phyloP scores from a whole-genome alignment of 2,329 filamentous ascomycete species.

The Chrysoporthe deuterocubensis region DNA sequence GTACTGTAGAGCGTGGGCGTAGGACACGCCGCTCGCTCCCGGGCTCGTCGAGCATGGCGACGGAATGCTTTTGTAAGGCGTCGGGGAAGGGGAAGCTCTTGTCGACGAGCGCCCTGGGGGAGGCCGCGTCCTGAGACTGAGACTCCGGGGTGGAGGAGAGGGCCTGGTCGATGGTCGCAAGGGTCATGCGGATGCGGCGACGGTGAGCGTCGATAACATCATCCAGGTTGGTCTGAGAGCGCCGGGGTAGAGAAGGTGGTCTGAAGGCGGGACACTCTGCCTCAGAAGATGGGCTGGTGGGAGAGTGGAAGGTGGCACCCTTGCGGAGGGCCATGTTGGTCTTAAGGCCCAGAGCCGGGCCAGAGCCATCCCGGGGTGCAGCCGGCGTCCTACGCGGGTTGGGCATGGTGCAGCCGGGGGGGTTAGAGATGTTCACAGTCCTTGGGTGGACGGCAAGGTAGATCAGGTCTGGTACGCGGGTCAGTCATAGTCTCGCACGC shows the following conservation, averaged over 20 bases:
- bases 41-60: constrained; percentile 51
- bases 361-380: constrained; percentile 48
- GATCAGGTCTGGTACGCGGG: constrained; percentile 21
- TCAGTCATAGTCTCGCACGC: constrained; percentile 29
- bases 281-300: constrained; percentile 42
- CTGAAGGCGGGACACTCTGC: constrained; percentile 45
- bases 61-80: constrained; percentile 60
- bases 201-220: constrained; percentile 72
- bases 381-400: constrained; percentile 47
- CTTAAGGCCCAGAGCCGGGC: constrained; percentile 52
- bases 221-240: constrained; percentile 72
- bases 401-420: constrained; percentile 37
- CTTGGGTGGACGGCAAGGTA: constrained; percentile 22
- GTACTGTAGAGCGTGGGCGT: constrained; percentile 53
- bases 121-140: constrained; percentile 35
- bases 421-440: constrained; percentile 32
- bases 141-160: constrained; percentile 49
- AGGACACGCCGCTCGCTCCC: constrained; percentile 53
- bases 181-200: constrained; percentile 69
- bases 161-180: constrained; percentile 68
- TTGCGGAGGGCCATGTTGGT: constrained; percentile 67
- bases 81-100: constrained; percentile 64
- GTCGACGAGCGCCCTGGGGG: constrained; percentile 49
- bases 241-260: constrained; percentile 61
- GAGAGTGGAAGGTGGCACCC: constrained; percentile 69